Percentiles rank a stretch among this genome's conserved stretches.
phyloP scores from a whole-genome alignment of 805 yeast genomes.

The Metschnikowia gelsemii region DNA sequence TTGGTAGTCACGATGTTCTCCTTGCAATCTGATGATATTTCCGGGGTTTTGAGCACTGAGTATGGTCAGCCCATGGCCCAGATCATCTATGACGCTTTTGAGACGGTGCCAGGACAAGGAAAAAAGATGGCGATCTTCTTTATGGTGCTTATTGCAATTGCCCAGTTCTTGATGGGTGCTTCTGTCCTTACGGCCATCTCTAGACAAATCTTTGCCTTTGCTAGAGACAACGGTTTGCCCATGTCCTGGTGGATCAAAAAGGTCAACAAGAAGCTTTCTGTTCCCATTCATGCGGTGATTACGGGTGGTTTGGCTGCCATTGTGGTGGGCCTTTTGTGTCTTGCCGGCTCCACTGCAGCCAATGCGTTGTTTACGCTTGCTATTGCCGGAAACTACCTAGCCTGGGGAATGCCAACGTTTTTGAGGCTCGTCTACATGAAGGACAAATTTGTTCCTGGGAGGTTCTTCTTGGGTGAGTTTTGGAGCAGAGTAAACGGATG shows the following conservation, averaged over 20 bases:
- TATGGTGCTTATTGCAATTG: constrained; percentile 55
- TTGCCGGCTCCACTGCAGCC: constrained; percentile 61
- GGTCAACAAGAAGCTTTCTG: constrained; percentile 55
- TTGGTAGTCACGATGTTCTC: constrained; percentile 55
- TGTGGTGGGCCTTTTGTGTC: constrained; percentile 54
- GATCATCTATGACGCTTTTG: constrained; percentile 55
- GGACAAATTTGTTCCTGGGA: constrained; percentile 59
- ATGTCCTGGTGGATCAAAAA: constrained; percentile 48
- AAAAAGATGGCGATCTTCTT: constrained; percentile 63
- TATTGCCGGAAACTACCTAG: constrained; percentile 60
- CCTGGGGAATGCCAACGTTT: constrained; percentile 62
- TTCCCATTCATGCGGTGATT: constrained; percentile 62
- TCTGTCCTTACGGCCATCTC: constrained; percentile 63
- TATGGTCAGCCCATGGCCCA: constrained; percentile 65
- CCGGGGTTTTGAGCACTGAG: constrained; percentile 22
- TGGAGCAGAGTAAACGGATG: constrained; percentile 46
- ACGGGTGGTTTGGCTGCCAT: constrained; percentile 48
- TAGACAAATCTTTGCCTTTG: constrained; percentile 73
- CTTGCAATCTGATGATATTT: constrained; percentile 44
- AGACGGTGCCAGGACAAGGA: constrained; percentile 36
- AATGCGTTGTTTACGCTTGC: constrained; percentile 66
- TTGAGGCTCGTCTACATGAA: constrained; percentile 47
- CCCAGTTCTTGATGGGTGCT: constrained; percentile 67
- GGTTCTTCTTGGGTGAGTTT: constrained; percentile 57
- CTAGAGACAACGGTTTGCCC: constrained; percentile 76